Base-by-base conservation (phyloP, 2,329 filamentous ascomycete species). In the Parafenestella ontariensis region DNA sequence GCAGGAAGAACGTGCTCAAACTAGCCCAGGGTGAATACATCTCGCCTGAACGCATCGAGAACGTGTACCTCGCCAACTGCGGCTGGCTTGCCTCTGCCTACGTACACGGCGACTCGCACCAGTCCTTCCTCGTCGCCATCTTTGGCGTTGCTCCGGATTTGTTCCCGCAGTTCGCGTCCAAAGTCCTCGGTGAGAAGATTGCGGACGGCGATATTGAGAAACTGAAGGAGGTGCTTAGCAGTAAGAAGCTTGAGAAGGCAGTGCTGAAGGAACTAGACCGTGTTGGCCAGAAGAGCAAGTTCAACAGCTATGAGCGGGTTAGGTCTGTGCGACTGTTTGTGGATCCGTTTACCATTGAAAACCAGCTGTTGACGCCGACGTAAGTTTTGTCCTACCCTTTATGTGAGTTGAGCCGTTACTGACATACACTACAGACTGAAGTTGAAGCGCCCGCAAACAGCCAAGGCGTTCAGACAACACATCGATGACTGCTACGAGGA, bases 1-100 rank as follows among this genome's bases (percentile, higher is more conserved):
- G 95, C 68, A 89, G 92, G 79, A 99, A 99, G 89, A 98, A 98
- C 78, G 91, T 99, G n/a, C 87, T 99, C 73, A 99, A 99, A 84
- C 86, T 99, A 51, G 89, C 94, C 0, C 95, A 99, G 78, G 95
- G 95, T 75, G 95, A 99, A 80, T 99, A 99, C 79, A 92, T 99
- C 69, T 96, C 93, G 1, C 95, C 95, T 13, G 95, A 99, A 80
- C 91, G 93, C 52, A 91, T 99, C 71, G 95, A 99, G 82, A 97
- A 96, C 75, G 89, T 96, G 31, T 96, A 93, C 76, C 82, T 96
- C 59, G 91, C 90, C 59, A 92, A 89, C 78, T 88, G 88, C 59
- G 89, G 86, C 61, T 87, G 93, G 65, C 79, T 98, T 23, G 85
- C 87, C 20, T 89, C 89, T 71, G 92, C 89, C 2, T 97, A 91